phyloP scores from a whole-genome alignment of 148 eudicot species.

The Agrostemma githago region DNA sequence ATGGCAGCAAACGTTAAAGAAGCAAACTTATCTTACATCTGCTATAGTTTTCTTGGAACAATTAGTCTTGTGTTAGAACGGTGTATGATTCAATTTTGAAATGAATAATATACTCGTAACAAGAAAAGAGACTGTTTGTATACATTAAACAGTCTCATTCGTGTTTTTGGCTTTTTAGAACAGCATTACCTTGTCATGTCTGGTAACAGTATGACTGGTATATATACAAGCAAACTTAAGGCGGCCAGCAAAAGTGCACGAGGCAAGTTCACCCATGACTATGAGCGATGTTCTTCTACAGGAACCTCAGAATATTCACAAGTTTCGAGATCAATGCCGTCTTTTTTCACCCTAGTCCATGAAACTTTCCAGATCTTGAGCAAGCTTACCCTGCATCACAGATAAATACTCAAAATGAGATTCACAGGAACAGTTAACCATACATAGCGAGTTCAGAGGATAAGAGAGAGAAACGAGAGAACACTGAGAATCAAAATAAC shows the following conservation, averaged over 20 bases:
- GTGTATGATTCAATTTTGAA: too few species aligned
- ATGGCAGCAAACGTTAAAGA: not conserved
- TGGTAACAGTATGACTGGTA: not conserved
- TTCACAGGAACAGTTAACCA: not conserved
- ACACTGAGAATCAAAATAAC: too few species aligned
- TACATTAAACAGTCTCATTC: not conserved
- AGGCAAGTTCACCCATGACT: not conserved
- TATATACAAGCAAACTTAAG: not conserved
- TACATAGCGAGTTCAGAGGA: too few species aligned
- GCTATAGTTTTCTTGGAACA: too few species aligned
- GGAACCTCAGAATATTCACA: slow-evolving; percentile 51
- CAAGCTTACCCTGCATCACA: slow-evolving; percentile 63
- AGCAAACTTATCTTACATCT: not conserved
- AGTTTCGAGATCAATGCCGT: slow-evolving; percentile 42
- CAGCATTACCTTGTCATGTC: not conserved
- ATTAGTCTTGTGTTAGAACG: not conserved
- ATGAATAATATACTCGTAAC: too few species aligned
- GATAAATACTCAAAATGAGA: not conserved
- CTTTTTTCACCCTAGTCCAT: slow-evolving; percentile 48
- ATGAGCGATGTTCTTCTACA: slow-evolving; percentile 35
- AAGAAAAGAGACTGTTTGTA: not conserved
- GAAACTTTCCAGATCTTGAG: slow-evolving; percentile 63
- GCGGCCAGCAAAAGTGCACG: not conserved
- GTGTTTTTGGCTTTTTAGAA: not conserved
- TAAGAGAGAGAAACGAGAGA: too few species aligned